Percentiles rank a stretch among this genome's conserved stretches.
phyloP scores from a whole-genome alignment of 2,329 filamentous ascomycete genomes.

The Fusarium setosum region DNA sequence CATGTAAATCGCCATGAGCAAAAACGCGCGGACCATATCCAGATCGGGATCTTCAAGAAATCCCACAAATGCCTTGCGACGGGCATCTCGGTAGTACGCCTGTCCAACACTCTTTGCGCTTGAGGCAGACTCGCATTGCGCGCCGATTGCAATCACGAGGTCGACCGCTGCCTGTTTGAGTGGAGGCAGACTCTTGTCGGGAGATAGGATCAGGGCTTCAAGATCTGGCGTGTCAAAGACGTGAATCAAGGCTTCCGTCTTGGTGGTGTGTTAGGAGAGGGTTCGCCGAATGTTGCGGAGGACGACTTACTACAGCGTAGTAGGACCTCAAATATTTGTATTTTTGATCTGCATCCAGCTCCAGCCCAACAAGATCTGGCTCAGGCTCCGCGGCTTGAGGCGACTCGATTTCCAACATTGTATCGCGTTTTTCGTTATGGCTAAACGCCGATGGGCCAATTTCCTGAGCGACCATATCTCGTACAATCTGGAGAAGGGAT shows the following conservation, averaged over 20 bases:
- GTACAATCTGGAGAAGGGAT: constrained; percentile 62
- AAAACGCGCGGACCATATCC: constrained; percentile 39
- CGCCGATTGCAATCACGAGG: constrained; percentile 40
- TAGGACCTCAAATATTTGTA: constrained; percentile 28
- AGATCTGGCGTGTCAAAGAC: constrained; percentile 46
- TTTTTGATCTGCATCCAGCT: not conserved
- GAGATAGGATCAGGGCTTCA: constrained; percentile 35
- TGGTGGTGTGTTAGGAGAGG: not conserved
- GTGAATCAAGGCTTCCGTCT: constrained; percentile 51
- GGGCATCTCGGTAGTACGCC: constrained; percentile 58
- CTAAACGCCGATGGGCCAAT: constrained; percentile 42
- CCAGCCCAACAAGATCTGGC: not conserved
- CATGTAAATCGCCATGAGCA: constrained; percentile 79
- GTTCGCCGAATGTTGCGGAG: fast-evolving
- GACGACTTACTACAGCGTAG: constrained; percentile 27
- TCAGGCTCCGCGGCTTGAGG: constrained; percentile 12
- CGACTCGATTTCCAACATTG: constrained; percentile 42
- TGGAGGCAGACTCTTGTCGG: not conserved
- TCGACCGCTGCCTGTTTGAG: constrained; percentile 26
- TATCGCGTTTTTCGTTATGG: constrained; percentile 43
- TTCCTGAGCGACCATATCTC: constrained; percentile 39
- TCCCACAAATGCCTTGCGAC: constrained; percentile 30
- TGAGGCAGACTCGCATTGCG: constrained; percentile 36
- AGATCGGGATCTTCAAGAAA: constrained; percentile 43
- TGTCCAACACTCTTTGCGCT: constrained; percentile 40